phyloP scores from a whole-genome alignment of 805 yeast genomes.

The Wickerhamiella brachini region DNA sequence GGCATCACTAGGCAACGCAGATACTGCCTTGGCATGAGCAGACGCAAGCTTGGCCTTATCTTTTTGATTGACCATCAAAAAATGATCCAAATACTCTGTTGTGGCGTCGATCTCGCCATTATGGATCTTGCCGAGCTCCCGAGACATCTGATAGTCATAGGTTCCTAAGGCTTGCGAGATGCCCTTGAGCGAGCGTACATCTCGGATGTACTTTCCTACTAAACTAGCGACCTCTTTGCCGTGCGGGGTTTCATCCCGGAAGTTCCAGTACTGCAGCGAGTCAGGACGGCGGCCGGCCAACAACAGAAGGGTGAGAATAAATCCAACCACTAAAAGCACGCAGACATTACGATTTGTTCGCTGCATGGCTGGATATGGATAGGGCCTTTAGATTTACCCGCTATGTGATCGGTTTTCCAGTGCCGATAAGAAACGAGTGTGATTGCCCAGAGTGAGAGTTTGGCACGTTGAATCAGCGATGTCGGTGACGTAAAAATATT shows the following conservation, averaged over 20 bases:
- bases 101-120: not conserved
- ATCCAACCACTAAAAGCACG: not conserved
- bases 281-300: not conserved
- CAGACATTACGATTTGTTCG: not conserved
- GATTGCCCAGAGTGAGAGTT: not conserved
- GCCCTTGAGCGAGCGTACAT: not conserved
- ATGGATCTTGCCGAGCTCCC: not conserved
- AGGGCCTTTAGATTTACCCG: not conserved
- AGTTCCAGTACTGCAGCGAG: not conserved
- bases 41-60: conserved; percentile 7
- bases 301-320: not conserved
- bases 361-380: not conserved
- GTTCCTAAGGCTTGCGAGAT: not conserved
- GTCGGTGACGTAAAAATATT: not conserved
- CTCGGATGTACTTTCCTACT: not conserved
- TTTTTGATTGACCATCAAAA: conserved; percentile 10
- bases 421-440: not conserved
- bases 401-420: not conserved
- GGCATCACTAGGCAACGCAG: conserved; percentile 6
- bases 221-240: not conserved
- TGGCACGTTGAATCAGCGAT: not conserved
- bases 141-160: not conserved
- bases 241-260: not conserved
- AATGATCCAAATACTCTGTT: conserved; percentile 5
- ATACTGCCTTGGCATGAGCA: conserved; percentile 9